Base-by-base conservation (phyloP, 2,329 filamentous ascomycete genomes). In the Rutstroemia sp. region DNA sequence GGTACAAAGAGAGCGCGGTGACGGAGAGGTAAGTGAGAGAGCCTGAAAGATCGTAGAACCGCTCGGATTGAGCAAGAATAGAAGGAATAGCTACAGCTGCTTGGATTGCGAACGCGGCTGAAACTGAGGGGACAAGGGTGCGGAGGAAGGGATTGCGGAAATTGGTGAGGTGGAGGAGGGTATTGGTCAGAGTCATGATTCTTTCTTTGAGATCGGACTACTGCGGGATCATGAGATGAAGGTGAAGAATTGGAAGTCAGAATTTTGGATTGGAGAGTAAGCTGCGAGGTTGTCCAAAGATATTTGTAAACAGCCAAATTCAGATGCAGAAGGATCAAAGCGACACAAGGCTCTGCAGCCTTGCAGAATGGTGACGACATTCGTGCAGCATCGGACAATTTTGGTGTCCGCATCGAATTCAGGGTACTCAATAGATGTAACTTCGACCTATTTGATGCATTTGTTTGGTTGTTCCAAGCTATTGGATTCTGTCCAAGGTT, bases 11-110 rank as follows among this genome's bases (percentile, higher is more conserved):
- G 10, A 56, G 48, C 5, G 54, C 54, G 21, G 54, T 56, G 48
- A 56, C 54, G 16, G 45, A 42, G 16, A 53, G 75, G 66, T 85
- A 86, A 2, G 85, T 87, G 34, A 85, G 65, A 14, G 82, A 83
- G 49, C 85, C 85, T 2, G 82, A 85, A 49, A 85, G 69, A 67
- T 88, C 86, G 68, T 86, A 88, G 74, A 86, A 86, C 39, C 80
- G 78, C 66, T 88, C 86, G 6, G 80, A 79, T 64, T 82, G 77
- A 34, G 74, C 72, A 25, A 77, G 61, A 59, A 86, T 81, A 5
- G 82, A 86, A 5, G 85, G 85, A 2, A 85, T 67, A 4, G 81
- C 85, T 6, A 82, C 79, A 42, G 77, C 80, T 8, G 78, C 74
- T 71, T 88, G 85, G 48, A 88, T 74, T 1, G 79, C 80, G 62